These are phyloP conservation scores for Citrus trifoliata DNA, from an alignment of 345 rosid genomes.

Conservation along the genomic window DNA sequence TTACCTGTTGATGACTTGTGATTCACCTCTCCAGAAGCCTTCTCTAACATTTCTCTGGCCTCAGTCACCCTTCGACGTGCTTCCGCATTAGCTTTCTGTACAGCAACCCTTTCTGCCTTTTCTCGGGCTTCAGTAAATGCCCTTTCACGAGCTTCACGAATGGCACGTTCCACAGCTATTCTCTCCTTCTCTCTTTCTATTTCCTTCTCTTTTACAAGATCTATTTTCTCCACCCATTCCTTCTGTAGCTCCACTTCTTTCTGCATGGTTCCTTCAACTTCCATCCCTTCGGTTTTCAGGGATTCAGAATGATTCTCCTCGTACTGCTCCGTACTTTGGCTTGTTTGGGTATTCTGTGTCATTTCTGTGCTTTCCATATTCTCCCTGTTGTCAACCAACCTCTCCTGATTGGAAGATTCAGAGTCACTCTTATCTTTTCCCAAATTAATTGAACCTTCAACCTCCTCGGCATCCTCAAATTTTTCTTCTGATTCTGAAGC, in stretches of 20 bases:
- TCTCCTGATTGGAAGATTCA: slow-evolving; percentile 32
- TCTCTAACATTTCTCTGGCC: slow-evolving; percentile 54
- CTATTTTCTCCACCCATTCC: slow-evolving; percentile 34
- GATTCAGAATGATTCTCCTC: slow-evolving; percentile 37
- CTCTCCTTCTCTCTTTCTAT: slow-evolving; percentile 68
- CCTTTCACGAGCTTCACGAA: slow-evolving; percentile 91
- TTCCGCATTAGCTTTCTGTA: slow-evolving; percentile 64
- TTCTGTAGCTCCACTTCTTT: slow-evolving; percentile 41
- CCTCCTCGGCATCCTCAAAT: slow-evolving; percentile 28
- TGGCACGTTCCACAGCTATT: slow-evolving; percentile 84
- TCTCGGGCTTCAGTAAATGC: slow-evolving; percentile 89
- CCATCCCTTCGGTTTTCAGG: slow-evolving; percentile 39
- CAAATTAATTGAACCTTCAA: slow-evolving; percentile 23
- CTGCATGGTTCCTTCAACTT: slow-evolving; percentile 32
- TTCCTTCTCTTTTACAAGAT: slow-evolving; percentile 51
- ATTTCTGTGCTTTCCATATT: slow-evolving; percentile 23
- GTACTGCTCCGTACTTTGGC: slow-evolving; percentile 25
- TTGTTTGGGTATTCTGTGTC: slow-evolving; percentile 21
- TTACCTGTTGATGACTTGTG: slow-evolving; percentile 39
- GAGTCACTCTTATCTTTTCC: slow-evolving; percentile 22
- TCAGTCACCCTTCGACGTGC: slow-evolving; percentile 54
- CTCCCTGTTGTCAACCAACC: slow-evolving; percentile 20
- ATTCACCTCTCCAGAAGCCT: slow-evolving; percentile 44
- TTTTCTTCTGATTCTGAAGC: slow-evolving; percentile 36
- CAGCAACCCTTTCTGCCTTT: slow-evolving; percentile 59